These are phyloP conservation scores for Rosa lucieae DNA, from an alignment of 306 rosid genomes.

Conservation along the genomic window DNA sequence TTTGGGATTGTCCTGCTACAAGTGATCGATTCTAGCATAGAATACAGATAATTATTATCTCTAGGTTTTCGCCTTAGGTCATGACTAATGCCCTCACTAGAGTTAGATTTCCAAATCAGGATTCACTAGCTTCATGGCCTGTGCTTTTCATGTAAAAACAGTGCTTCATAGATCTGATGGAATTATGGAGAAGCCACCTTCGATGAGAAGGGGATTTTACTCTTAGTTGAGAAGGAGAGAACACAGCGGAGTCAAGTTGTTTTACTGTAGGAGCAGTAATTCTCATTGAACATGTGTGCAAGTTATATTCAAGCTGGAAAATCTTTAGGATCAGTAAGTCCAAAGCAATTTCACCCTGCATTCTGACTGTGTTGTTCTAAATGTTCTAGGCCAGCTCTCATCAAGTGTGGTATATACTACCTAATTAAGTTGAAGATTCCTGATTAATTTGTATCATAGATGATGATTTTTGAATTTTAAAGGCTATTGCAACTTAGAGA, in stretches of 20 bases:
- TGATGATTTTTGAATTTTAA: background rate
- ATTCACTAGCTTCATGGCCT: background rate
- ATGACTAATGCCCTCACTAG: background rate
- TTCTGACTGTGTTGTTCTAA: background rate
- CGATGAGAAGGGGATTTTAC: background rate
- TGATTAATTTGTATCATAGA: background rate
- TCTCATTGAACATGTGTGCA: background rate
- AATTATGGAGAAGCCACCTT: background rate
- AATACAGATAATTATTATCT: background rate
- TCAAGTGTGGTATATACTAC: background rate
- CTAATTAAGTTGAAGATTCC: background rate
- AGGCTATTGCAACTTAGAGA: background rate
- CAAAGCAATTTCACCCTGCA: background rate
- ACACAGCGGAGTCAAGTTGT: background rate
- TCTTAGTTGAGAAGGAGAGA: background rate
- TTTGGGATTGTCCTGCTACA: background rate
- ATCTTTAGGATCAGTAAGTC: background rate
- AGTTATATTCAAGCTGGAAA: background rate
- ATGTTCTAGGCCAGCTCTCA: background rate
- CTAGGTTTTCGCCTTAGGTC: background rate
- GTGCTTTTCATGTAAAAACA: background rate
- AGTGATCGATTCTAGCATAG: background rate
- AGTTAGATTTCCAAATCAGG: background rate
- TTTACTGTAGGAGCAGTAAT: background rate
- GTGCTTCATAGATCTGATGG: background rate